Conservation (phyloP, 2,329 filamentous ascomycete species). For the Fusarium pilosicola region DNA sequence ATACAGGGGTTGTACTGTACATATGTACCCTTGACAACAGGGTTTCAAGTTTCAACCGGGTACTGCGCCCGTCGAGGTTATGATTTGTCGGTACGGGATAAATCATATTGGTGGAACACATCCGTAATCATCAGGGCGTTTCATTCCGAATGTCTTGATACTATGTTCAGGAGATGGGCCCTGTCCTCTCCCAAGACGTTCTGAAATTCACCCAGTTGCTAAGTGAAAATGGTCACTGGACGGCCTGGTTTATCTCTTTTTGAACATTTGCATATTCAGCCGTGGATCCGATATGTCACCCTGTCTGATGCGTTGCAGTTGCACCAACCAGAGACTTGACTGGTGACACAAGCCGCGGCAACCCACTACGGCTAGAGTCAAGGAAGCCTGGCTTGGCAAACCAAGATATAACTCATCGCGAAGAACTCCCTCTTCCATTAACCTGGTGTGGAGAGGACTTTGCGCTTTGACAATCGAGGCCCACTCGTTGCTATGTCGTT, state of each 20-base stretch:
- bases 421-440: background rate
- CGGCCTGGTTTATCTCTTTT: background rate
- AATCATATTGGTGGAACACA: background rate
- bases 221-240: background rate
- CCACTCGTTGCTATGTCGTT: background rate
- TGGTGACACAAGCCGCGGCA: conserved; percentile 9
- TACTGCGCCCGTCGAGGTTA: background rate
- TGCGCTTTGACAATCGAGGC: conserved; percentile 22
- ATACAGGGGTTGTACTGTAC: no score
- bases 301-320: background rate
- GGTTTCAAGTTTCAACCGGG: background rate
- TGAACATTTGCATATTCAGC: conserved; percentile 5
- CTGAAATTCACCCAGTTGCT: background rate
- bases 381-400: background rate
- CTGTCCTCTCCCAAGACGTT: conserved; percentile 12
- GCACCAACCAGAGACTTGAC: conserved; percentile 1
- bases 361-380: conserved; percentile 6
- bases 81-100: background rate
- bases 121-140: background rate
- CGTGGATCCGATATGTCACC: conserved; percentile 6
- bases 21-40: background rate
- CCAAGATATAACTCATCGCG: conserved; percentile 4
- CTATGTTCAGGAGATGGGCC: background rate
- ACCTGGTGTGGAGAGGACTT: conserved; percentile 4
- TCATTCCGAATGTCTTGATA: background rate